Percentiles rank a stretch among this genome's conserved stretches.
Evolutionary conservation across 495 filamentous ascomycete genomes (phyloP).

Genomic region (Staphylotrichum longicolle): DNA sequence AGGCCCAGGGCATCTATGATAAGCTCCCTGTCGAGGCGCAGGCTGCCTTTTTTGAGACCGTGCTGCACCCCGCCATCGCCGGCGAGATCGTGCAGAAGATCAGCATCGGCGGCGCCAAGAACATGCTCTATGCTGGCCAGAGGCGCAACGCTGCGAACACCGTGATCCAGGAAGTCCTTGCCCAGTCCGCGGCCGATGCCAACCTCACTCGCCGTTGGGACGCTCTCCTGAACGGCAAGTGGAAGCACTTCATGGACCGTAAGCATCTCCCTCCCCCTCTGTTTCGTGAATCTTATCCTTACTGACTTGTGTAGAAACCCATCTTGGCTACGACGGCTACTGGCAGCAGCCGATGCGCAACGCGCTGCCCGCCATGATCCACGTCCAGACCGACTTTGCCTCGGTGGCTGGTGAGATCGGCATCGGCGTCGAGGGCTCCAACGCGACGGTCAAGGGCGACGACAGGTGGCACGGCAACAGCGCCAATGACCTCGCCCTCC

Average conservation of each 20-base stretch:
- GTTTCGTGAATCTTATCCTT: neutral
- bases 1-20: constrained; percentile 57
- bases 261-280: constrained; percentile 21
- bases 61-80: constrained; percentile 64
- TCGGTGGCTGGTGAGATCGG: constrained; percentile 63
- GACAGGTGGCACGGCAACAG: constrained; percentile 61
- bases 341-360: constrained; percentile 75
- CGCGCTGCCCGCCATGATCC: constrained; percentile 57
- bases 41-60: constrained; percentile 66
- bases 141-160: constrained; percentile 64
- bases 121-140: constrained; percentile 62
- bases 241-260: constrained; percentile 71
- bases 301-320: constrained; percentile 43
- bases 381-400: constrained; percentile 55
- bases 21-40: constrained; percentile 47
- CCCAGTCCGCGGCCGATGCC: constrained; percentile 59
- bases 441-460: constrained; percentile 64
- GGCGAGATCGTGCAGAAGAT: constrained; percentile 62
- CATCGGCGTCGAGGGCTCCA: constrained; percentile 61
- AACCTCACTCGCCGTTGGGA: constrained; percentile 62
- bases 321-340: constrained; percentile 52
- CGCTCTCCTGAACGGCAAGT: constrained; percentile 63
- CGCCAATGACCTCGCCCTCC: constrained; percentile 54
- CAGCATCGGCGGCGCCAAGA: constrained; percentile 58
- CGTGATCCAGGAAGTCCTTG: constrained; percentile 57